Evolutionary conservation across 768 basidiomycete species (phyloP), one percentile per base, ranked within the genome.

Genomic region (Amanita phalloides): DNA sequence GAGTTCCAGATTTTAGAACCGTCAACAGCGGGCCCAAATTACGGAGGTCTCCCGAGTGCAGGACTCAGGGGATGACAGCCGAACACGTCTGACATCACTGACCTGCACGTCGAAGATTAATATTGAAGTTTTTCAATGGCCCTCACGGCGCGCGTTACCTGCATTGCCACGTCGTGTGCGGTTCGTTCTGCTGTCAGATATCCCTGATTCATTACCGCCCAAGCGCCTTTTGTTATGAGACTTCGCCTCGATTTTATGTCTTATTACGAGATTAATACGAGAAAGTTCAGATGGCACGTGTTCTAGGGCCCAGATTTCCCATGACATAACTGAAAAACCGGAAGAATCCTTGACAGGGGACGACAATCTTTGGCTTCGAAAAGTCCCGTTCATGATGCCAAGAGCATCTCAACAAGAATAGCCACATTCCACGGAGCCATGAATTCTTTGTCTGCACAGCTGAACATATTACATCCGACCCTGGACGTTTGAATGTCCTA

Each of bases 121-220:
- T 70, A 53, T 57, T 81, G 81, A 83, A 74, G 76, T 55, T 62
- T 58, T 66, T 50, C 6, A 4, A 74, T 81, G 82, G 76, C 79
- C 71, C 62, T 64, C 68, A 62, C 61, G 61, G 63, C 55, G 50
- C 36, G 57, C 61, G 53, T 53, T 41, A 37, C 20, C 28, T 54
- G 54, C 54, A 54, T 54, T 25, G 32, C 47, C 53, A 55, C 55
- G 61, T 64, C 61, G 62, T 63, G 70, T 62, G 67, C 62, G 76
- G 82, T 70, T 84, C 82, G 82, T 84, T 84, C 82, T 71, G 79
- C 69, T 84, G 82, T 81, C 82, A 66, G 60, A 75, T 66, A 75
- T 66, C 45, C 10, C 32, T 14, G 25, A 10, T 46, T 11, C 45
- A 47, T 32, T 9, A 36, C 10, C 6, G 13, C 21, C 21, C 33